Conservation (phyloP, 2,329 filamentous ascomycete species). For the Ciborinia camelliae region DNA sequence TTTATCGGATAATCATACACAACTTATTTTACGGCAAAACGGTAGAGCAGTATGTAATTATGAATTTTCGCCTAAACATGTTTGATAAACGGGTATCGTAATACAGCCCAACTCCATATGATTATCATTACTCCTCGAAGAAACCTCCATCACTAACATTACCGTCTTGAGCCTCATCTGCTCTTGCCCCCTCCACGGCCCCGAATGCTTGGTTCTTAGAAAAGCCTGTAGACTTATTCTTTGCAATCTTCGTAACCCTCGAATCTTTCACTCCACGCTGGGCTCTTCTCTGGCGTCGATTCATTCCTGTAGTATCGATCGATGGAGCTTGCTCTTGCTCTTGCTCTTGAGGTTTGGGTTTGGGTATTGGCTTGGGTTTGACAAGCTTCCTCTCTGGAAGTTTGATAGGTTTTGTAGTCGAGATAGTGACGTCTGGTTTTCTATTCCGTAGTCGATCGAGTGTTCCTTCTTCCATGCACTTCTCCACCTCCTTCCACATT, state of each 20-base stretch:
- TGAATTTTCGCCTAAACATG: constrained; percentile 1
- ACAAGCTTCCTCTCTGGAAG: constrained; percentile 23
- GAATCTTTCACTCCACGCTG: constrained; percentile 23
- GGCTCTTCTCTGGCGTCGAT: constrained; percentile 35
- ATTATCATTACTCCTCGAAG: constrained; percentile 45
- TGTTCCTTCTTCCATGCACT: constrained; percentile 56
- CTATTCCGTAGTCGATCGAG: constrained; percentile 35
- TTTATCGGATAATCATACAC: not conserved
- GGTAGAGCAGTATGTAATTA: not conserved
- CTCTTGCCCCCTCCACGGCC: constrained; percentile 24
- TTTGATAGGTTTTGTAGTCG: constrained; percentile 24
- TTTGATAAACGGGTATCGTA: constrained; percentile 20
- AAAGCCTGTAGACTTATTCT: constrained; percentile 32
- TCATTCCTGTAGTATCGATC: constrained; percentile 34
- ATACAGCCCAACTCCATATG: constrained; percentile 15
- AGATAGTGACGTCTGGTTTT: constrained; percentile 16
- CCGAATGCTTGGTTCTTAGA: constrained; percentile 35
- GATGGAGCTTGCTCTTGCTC: constrained; percentile 16
- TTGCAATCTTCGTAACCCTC: constrained; percentile 24
- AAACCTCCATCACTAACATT: constrained; percentile 56
- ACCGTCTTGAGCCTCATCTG: constrained; percentile 36
- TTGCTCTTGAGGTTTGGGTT: constrained; percentile 10
- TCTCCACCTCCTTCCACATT: constrained; percentile 68
- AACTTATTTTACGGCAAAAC: not conserved
- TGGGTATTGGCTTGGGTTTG: constrained; percentile 24